Conservation (phyloP, 139 green algal species). For the Cymbomonas tetramitiformis region DNA sequence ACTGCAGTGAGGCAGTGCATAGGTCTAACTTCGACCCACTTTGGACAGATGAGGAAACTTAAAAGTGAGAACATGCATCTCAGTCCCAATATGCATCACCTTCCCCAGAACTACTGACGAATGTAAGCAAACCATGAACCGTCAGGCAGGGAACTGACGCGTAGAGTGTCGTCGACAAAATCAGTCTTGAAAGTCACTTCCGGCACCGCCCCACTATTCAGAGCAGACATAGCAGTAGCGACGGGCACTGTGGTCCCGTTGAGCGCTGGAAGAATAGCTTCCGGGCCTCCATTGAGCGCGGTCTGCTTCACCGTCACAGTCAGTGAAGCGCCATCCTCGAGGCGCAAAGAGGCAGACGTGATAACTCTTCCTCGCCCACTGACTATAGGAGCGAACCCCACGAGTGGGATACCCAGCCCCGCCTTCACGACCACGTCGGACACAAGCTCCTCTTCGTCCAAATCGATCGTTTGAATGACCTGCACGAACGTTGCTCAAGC, state of each 20-base stretch:
- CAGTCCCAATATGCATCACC: no score
- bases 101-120: no score
- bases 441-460: neutral
- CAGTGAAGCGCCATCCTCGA: neutral
- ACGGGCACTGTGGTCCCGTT: constrained; percentile 11
- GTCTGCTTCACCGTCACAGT: neutral
- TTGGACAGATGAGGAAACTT: no score
- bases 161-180: constrained; percentile 3
- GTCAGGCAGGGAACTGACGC: neutral
- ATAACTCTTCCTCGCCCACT: neutral
- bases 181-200: neutral
- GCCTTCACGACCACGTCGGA: constrained; percentile 8
- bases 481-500: no score
- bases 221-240: neutral
- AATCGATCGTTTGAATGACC: neutral
- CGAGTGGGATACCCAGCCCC: neutral
- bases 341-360: neutral
- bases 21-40: no score
- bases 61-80: no score
- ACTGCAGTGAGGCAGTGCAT: no score
- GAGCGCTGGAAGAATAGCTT: neutral
- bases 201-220: neutral
- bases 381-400: constrained; percentile 5
- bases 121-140: neutral
- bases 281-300: neutral